Percentiles rank a stretch among this genome's conserved stretches.
These are phyloP conservation scores for Capsella bursapastoris DNA, from an alignment of 345 rosid genomes.

Conservation along the genomic window DNA sequence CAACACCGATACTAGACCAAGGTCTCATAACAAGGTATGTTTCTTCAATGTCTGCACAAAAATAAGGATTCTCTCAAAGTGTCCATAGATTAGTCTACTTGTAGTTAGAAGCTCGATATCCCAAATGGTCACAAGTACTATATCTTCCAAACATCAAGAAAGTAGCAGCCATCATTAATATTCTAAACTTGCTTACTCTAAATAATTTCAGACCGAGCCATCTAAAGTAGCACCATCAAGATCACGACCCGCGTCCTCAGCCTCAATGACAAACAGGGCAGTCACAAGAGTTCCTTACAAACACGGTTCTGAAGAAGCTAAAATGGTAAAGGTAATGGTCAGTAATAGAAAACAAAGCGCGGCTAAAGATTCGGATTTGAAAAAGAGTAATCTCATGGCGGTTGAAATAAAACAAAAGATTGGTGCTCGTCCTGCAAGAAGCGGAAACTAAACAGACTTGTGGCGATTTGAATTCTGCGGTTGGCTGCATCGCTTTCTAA, in stretches of 20 bases:
- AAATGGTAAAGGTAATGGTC: slow-evolving; percentile 17
- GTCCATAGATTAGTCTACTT: slow-evolving; percentile 5
- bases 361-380: slow-evolving; percentile 25
- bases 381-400: slow-evolving; percentile 16
- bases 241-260: slow-evolving; percentile 23
- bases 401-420: slow-evolving; percentile 30
- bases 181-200: slow-evolving; percentile 11
- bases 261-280: slow-evolving; percentile 2
- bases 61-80: neutral
- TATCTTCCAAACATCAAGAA: slow-evolving; percentile 1
- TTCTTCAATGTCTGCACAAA: neutral
- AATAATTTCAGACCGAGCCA: slow-evolving; percentile 31
- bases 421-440: neutral
- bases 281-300: slow-evolving; percentile 14
- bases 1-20: slow-evolving; percentile 40
- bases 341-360: slow-evolving; percentile 16
- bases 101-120: neutral
- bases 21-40: slow-evolving; percentile 60
- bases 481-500: slow-evolving; percentile 3
- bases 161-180: slow-evolving; percentile 4
- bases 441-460: neutral
- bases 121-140: neutral
- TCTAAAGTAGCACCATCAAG: slow-evolving; percentile 25
- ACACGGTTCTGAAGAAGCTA: slow-evolving; percentile 24
- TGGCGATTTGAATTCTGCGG: neutral